Conservation (phyloP, 2,329 filamentous ascomycete genomes). For the Alternaria sp. region DNA sequence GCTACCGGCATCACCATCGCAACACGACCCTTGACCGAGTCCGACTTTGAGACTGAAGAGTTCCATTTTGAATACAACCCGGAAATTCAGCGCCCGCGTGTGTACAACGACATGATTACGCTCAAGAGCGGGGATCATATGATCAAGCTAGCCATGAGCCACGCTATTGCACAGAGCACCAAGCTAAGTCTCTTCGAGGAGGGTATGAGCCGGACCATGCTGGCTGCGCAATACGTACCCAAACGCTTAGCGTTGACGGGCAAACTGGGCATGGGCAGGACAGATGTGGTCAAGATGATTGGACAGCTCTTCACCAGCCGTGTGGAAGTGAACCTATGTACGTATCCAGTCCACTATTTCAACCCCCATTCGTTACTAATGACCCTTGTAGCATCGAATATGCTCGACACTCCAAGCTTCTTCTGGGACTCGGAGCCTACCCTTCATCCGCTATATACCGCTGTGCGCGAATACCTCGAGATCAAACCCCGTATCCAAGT, state of each 20-base stretch:
- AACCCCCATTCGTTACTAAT: slow-evolving; percentile 4
- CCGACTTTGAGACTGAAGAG: slow-evolving; percentile 95
- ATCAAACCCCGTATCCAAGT: slow-evolving; percentile 96
- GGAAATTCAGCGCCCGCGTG: slow-evolving; percentile 82
- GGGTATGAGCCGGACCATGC: slow-evolving; percentile 93
- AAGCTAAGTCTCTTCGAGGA: slow-evolving; percentile 97
- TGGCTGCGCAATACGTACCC: slow-evolving; percentile 89
- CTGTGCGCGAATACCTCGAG: slow-evolving; percentile 95
- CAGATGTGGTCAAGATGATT: slow-evolving; percentile 90
- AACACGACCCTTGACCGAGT: slow-evolving; percentile 80
- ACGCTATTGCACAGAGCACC: slow-evolving; percentile 96
- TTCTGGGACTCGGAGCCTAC: slow-evolving; percentile 99
- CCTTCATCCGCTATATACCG: slow-evolving; percentile 90
- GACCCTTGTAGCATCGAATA: slow-evolving; percentile 76
- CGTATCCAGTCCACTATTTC: slow-evolving; percentile 52
- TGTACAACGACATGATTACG: slow-evolving; percentile 99
- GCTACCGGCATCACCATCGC: slow-evolving; percentile 73
- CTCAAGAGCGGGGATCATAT: slow-evolving; percentile 94
- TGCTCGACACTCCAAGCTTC: slow-evolving; percentile 95
- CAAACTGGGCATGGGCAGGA: slow-evolving; percentile 86
- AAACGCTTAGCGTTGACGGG: slow-evolving; percentile 89
- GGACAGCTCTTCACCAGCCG: slow-evolving; percentile 90
- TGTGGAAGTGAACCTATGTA: slow-evolving; percentile 97
- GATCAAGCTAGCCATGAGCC: slow-evolving; percentile 97
- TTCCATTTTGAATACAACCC: slow-evolving; percentile 98